These are phyloP conservation scores for Withania somnifera DNA, from an alignment of 305 asterid genomes.

Conservation along the genomic window DNA sequence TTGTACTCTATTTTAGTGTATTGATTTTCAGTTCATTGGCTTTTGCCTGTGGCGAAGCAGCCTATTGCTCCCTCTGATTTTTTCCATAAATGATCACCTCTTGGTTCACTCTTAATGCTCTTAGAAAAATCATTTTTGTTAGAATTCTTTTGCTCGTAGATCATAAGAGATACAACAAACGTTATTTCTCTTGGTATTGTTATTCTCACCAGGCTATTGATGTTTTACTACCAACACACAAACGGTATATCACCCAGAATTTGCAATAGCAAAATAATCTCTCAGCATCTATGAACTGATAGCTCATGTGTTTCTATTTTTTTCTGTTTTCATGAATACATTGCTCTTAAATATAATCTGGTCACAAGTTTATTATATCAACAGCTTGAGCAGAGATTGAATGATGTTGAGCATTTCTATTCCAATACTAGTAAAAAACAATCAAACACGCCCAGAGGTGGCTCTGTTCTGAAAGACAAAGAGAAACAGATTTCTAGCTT, in stretches of 20 bases:
- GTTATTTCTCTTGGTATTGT: not conserved
- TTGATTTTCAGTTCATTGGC: not conserved
- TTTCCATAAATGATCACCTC: not conserved
- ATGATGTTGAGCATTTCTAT: constrained; percentile 71
- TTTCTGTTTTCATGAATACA: not conserved
- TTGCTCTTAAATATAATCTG: not conserved
- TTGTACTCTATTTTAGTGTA: not conserved
- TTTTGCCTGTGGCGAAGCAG: not conserved
- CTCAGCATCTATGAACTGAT: not conserved
- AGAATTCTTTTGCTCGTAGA: not conserved
- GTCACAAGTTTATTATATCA: constrained; percentile 4
- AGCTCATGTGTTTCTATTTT: not conserved
- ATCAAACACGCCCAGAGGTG: constrained; percentile 35
- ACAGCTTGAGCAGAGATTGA: constrained; percentile 65
- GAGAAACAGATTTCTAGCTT: constrained; percentile 37
- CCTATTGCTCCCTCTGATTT: not conserved
- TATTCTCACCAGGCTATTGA: not conserved
- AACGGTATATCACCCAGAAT: not conserved
- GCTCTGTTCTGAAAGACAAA: constrained; percentile 40
- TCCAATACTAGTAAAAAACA: constrained; percentile 36
- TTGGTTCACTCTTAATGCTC: not conserved
- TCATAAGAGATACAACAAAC: not conserved
- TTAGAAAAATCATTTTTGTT: not conserved
- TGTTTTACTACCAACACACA: not conserved
- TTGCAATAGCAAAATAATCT: not conserved